Evolutionary conservation across 2,329 filamentous ascomycete species (phyloP).

Genomic region (Hymenoscyphus occultus): DNA sequence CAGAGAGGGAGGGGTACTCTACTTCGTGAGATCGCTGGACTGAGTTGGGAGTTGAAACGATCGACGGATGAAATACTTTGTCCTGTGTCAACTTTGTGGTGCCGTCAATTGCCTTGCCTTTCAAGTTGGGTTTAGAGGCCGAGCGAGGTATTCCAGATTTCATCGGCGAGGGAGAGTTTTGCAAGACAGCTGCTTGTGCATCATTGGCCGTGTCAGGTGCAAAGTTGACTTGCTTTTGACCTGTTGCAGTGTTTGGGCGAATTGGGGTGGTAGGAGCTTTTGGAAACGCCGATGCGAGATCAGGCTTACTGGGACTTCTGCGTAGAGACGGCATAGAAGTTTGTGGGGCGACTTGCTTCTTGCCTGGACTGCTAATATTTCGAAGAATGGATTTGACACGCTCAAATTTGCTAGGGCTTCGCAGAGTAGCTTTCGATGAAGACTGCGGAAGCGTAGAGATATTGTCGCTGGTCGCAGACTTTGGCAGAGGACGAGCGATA

Average conservation of each 20-base stretch:
- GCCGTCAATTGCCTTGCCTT: conserved; percentile 34
- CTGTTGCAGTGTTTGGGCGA: conserved; percentile 48
- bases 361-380: conserved; percentile 30
- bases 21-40: conserved; percentile 18
- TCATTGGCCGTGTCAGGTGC: conserved; percentile 61
- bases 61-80: conserved; percentile 51
- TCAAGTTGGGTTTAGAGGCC: conserved; percentile 37
- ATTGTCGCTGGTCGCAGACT: conserved; percentile 51
- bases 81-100: conserved; percentile 32
- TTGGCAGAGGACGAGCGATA: conserved; percentile 50
- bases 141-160: conserved; percentile 49
- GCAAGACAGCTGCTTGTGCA: conserved; percentile 39
- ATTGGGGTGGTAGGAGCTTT: conserved; percentile 57
- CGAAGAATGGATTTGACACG: conserved; percentile 58
- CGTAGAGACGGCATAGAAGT: conserved; percentile 27
- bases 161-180: conserved; percentile 55
- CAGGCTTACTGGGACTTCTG: conserved; percentile 46
- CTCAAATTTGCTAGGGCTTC: conserved; percentile 38
- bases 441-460: conserved; percentile 37
- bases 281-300: conserved; percentile 53
- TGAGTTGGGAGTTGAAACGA: conserved; percentile 39
- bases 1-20: conserved; percentile 34
- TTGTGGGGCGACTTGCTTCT: conserved; percentile 23
- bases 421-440: conserved; percentile 23
- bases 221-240: conserved; percentile 74